A percentile compares a stretch with the other conserved stretches of the same genome.
phyloP scores from a whole-genome alignment of 2,329 filamentous ascomycete species.

The Aspergillus tanneri region DNA sequence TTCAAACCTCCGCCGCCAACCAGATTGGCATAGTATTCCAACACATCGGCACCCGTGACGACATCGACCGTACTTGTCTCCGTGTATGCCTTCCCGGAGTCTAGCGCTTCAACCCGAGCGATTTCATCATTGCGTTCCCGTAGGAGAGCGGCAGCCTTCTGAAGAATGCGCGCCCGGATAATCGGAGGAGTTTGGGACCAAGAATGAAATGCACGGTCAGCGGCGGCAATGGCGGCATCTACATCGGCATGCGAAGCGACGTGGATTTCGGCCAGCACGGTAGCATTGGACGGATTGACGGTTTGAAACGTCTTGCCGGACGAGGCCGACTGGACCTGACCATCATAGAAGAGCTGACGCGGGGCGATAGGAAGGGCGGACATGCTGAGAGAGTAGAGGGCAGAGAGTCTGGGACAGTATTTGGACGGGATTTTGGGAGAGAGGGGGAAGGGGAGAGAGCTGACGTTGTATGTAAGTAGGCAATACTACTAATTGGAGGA shows the following conservation, averaged over 20 bases:
- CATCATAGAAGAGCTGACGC: conserved; percentile 73
- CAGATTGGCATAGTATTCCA: conserved; percentile 82
- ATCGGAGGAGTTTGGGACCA: conserved; percentile 78
- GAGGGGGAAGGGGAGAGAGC: conserved; percentile 5
- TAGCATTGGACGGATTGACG: conserved; percentile 70
- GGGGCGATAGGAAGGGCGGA: conserved; percentile 43
- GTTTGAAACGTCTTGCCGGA: conserved; percentile 66
- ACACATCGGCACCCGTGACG: conserved; percentile 76
- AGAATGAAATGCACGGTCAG: conserved; percentile 66
- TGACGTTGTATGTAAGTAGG: too few relatives aligned
- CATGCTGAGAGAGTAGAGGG: conserved; percentile 22
- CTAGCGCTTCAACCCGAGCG: conserved; percentile 74
- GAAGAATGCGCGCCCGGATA: conserved; percentile 73
- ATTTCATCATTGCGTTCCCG: conserved; percentile 76
- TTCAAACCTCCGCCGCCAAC: conserved; percentile 76
- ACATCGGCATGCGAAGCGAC: conserved; percentile 66
- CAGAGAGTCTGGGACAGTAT: too few relatives aligned
- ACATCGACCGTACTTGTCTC: conserved; percentile 85
- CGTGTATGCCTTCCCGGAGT: conserved; percentile 82
- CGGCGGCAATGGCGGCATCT: conserved; percentile 70
- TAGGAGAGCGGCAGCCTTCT: conserved; percentile 71
- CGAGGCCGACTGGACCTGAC: conserved; percentile 61
- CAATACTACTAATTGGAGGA: too few relatives aligned
- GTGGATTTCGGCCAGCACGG: conserved; percentile 69
- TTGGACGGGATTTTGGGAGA: conserved; percentile 15